These are phyloP conservation scores for Capsella bursapastoris DNA, from an alignment of 345 rosid genomes.

Conservation along the genomic window DNA sequence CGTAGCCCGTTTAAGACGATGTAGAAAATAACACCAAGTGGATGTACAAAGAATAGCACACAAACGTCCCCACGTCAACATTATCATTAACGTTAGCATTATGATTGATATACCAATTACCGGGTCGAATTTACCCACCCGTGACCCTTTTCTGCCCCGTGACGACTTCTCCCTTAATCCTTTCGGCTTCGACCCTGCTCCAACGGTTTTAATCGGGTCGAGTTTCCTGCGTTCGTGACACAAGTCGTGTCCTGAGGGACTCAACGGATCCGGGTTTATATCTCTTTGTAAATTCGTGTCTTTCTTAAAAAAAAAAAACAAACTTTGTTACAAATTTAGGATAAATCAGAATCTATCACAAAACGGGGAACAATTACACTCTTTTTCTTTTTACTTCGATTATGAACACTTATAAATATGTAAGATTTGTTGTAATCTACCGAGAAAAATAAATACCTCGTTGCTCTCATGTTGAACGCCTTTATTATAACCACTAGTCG, in stretches of 20 bases:
- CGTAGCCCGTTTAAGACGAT: slow-evolving; percentile 39
- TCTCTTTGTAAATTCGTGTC: slow-evolving; percentile 23
- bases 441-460: slow-evolving; percentile 24
- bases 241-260: slow-evolving; percentile 21
- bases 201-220: slow-evolving; percentile 23
- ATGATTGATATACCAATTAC: slow-evolving; percentile 64
- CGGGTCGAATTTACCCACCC: slow-evolving; percentile 46
- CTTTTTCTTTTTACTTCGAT: too few species aligned
- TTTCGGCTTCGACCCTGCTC: slow-evolving; percentile 9
- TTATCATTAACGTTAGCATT: slow-evolving; percentile 55
- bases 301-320: not conserved
- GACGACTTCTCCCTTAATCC: not conserved
- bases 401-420: too few species aligned
- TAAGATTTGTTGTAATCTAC: not conserved
- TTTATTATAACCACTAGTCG: slow-evolving; percentile 30
- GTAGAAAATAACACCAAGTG: slow-evolving; percentile 59
- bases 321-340: too few species aligned
- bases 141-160: slow-evolving; percentile 41
- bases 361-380: too few species aligned
- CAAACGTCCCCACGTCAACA: slow-evolving; percentile 65
- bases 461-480: slow-evolving; percentile 30
- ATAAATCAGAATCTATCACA: too few species aligned
- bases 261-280: slow-evolving; percentile 35
- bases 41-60: slow-evolving; percentile 73
- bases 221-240: slow-evolving; percentile 25